Conservation (phyloP, 139 green algal species). For the Coelastrella sp. region DNA sequence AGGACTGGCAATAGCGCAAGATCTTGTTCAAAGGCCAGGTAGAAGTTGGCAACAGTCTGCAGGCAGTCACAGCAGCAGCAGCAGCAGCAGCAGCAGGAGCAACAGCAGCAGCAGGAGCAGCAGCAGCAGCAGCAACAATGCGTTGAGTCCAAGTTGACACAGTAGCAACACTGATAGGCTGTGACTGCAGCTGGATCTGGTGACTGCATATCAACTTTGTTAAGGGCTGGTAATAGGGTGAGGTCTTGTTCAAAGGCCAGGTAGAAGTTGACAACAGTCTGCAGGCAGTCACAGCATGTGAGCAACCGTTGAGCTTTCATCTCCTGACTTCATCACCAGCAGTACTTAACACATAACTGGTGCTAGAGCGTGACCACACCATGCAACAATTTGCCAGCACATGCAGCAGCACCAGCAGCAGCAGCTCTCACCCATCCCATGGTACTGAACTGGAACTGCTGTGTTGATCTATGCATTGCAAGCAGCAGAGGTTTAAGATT, state of each 20-base stretch:
- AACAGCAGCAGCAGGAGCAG: too few relatives aligned
- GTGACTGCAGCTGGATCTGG: conserved; percentile 85
- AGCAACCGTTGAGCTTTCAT: too few relatives aligned
- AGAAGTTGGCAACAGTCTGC: conserved; percentile 96
- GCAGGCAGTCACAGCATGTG: conserved; percentile 9
- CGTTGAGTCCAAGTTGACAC: too few relatives aligned
- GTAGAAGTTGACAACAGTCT: conserved; percentile 96
- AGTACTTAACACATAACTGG: too few relatives aligned
- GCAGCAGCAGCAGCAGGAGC: neutral
- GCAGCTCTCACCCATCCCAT: too few relatives aligned
- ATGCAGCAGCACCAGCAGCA: too few relatives aligned
- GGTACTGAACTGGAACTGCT: too few relatives aligned
- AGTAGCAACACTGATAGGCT: too few relatives aligned
- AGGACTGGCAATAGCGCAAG: conserved; percentile 92
- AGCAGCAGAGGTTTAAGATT: neutral
- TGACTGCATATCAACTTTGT: conserved; percentile 92
- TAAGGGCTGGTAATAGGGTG: conserved; percentile 90
- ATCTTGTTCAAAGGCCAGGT: conserved; percentile 90
- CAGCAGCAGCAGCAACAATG: too few relatives aligned
- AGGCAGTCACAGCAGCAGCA: conserved; percentile 8
- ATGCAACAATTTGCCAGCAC: too few relatives aligned
- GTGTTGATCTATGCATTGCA: too few relatives aligned
- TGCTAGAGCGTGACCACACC: too few relatives aligned
- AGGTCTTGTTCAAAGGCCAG: conserved; percentile 92
- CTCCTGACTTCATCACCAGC: neutral